Evolutionary conservation across 495 filamentous ascomycete genomes (phyloP).

Genomic region (Penicillium cataractarum): DNA sequence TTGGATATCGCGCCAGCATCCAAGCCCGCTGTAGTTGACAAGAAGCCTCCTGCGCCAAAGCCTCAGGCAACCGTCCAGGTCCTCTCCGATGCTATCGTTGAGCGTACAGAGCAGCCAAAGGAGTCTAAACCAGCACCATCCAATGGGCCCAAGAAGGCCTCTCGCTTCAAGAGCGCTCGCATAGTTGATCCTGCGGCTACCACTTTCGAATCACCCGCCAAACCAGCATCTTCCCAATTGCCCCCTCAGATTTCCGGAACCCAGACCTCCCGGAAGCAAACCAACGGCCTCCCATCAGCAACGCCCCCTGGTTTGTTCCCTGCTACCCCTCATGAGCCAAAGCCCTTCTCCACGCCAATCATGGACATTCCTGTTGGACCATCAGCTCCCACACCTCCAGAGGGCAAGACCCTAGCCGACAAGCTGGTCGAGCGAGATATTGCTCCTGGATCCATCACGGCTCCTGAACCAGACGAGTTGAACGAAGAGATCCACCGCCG

Average conservation of each 20-base stretch:
- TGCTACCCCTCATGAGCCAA: constrained; percentile 46
- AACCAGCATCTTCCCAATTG: constrained; percentile 9
- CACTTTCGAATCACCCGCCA: constrained; percentile 13
- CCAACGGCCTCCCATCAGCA: constrained; percentile 24
- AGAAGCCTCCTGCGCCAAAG: constrained; percentile 36
- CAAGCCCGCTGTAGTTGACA: constrained; percentile 27
- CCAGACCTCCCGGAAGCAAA: constrained; percentile 22
- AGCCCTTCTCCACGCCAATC: constrained; percentile 52
- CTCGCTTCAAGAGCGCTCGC: constrained; percentile 48
- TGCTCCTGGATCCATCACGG: constrained; percentile 23
- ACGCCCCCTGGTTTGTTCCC: constrained; percentile 44
- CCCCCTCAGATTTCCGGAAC: constrained; percentile 20
- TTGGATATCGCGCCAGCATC: constrained; percentile 69
- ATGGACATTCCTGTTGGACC: constrained; percentile 33
- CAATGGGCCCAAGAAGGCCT: constrained; percentile 44
- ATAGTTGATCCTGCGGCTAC: constrained; percentile 12
- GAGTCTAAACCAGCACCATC: constrained; percentile 17
- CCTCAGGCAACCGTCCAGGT: constrained; percentile 41
- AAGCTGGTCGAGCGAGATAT: constrained; percentile 65
- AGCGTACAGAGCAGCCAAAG: constrained; percentile 34
- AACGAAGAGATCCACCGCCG: constrained; percentile 73
- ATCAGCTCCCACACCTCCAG: constrained; percentile 47
- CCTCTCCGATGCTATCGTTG: constrained; percentile 52
- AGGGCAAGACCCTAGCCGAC: constrained; percentile 59
- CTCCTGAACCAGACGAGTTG: constrained; percentile 69